Percentiles rank a stretch among this genome's conserved stretches.
phyloP scores from a whole-genome alignment of 2,329 filamentous ascomycete species.

The Neopestalotiopsis clavispora region DNA sequence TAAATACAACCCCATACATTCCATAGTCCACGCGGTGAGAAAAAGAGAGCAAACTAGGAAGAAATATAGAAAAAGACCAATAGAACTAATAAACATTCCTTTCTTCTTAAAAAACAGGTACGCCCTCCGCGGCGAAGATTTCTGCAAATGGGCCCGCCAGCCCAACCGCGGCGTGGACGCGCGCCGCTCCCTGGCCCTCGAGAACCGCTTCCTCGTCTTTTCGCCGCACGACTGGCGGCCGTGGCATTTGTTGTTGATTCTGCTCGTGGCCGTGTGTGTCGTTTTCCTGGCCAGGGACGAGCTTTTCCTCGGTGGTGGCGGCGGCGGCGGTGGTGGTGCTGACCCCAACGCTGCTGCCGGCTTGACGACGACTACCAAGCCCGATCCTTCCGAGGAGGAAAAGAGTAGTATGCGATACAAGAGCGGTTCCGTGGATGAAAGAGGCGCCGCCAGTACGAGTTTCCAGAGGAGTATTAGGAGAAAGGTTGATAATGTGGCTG shows the following conservation, averaged over 20 bases:
- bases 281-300: neutral
- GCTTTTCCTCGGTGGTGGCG: neutral
- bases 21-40: neutral
- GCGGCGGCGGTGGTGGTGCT: no score
- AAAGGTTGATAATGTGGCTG: neutral
- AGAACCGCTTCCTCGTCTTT: slow-evolving; percentile 16
- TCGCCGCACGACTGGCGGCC: slow-evolving; percentile 9
- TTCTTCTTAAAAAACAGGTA: neutral
- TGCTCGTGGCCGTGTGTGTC: neutral
- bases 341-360: no score
- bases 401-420: neutral
- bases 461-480: neutral
- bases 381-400: neutral
- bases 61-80: no score
- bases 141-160: slow-evolving; percentile 17
- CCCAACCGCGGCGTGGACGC: slow-evolving; percentile 9
- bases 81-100: neutral
- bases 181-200: slow-evolving; percentile 14
- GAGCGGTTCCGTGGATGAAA: neutral
- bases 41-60: neutral
- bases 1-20: neutral
- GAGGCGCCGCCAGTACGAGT: neutral
- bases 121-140: slow-evolving; percentile 18
- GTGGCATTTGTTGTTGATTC: slow-evolving; percentile 10
- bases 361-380: no score